Evolutionary conservation across 495 filamentous ascomycete species (phyloP).

Genomic region (Penicillium salamii): DNA sequence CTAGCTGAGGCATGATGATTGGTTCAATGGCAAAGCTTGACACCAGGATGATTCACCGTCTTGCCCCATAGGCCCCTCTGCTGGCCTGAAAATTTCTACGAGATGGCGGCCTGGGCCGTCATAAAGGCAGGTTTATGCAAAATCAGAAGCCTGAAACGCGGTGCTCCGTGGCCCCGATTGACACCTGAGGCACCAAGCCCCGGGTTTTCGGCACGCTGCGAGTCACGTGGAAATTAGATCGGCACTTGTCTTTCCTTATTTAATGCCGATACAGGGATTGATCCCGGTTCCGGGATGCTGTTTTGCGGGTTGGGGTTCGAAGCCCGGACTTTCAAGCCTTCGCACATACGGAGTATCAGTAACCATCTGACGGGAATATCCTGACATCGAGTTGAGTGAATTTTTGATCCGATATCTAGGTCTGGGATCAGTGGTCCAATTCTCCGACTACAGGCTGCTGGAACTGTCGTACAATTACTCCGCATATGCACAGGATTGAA

Average conservation of each 20-base stretch:
- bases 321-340: too few relatives aligned
- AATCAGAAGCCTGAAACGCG: neutral
- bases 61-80: neutral
- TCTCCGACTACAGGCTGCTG: too few relatives aligned
- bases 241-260: neutral
- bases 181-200: neutral
- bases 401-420: too few relatives aligned
- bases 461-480: too few relatives aligned
- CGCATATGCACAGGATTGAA: too few relatives aligned
- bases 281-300: constrained; percentile 2
- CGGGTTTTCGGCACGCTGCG: constrained; percentile 4
- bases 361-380: too few relatives aligned
- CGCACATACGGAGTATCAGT: too few relatives aligned
- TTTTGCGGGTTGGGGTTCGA: too few relatives aligned
- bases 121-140: neutral
- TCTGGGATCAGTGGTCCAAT: too few relatives aligned
- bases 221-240: neutral
- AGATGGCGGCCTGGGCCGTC: constrained; percentile 6
- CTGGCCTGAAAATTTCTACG: neutral
- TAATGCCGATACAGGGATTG: neutral
- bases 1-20: neutral
- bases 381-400: too few relatives aligned
- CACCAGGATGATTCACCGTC: neutral
- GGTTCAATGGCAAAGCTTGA: neutral
- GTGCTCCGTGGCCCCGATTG: neutral